Conservation (phyloP, 2,329 filamentous ascomycete genomes). For the Grosmannia penicillata region DNA sequence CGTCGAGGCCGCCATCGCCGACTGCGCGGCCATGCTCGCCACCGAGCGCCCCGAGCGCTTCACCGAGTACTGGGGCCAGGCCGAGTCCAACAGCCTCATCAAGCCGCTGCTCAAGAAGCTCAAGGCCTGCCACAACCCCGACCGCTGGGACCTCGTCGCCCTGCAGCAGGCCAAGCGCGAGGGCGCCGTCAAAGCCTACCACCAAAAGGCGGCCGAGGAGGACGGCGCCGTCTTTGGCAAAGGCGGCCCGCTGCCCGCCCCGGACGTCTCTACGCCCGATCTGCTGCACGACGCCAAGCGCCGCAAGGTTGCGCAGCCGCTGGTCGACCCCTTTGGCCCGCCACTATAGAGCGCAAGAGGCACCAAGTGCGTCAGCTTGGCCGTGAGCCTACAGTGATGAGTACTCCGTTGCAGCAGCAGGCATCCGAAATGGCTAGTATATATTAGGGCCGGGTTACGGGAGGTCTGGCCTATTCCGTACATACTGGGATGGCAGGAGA, state of each 20-base stretch:
- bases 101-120: conserved; percentile 53
- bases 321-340: conserved; percentile 33
- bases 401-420: no score
- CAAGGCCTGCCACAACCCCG: conserved; percentile 59
- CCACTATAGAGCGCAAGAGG: conserved; percentile 16
- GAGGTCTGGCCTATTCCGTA: no score
- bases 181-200: conserved; percentile 21
- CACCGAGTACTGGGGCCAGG: conserved; percentile 36
- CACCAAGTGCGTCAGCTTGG: no score
- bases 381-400: no score
- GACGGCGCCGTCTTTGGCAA: conserved; percentile 31
- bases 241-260: background rate
- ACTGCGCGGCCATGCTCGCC: conserved; percentile 38
- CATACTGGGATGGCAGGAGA: no score
- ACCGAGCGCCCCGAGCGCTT: conserved; percentile 42
- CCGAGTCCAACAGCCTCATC: conserved; percentile 32
- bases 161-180: conserved; percentile 50
- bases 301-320: conserved; percentile 23
- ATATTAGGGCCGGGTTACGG: no score
- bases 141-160: conserved; percentile 57
- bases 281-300: conserved; percentile 24
- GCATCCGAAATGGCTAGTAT: no score
- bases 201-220: conserved; percentile 13
- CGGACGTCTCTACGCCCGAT: conserved; percentile 8
- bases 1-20: conserved; percentile 31